A percentile compares a stretch with the other conserved stretches of the same genome.
phyloP scores from a whole-genome alignment of 2,329 filamentous ascomycete genomes.

The Zymoseptoria crescenta region DNA sequence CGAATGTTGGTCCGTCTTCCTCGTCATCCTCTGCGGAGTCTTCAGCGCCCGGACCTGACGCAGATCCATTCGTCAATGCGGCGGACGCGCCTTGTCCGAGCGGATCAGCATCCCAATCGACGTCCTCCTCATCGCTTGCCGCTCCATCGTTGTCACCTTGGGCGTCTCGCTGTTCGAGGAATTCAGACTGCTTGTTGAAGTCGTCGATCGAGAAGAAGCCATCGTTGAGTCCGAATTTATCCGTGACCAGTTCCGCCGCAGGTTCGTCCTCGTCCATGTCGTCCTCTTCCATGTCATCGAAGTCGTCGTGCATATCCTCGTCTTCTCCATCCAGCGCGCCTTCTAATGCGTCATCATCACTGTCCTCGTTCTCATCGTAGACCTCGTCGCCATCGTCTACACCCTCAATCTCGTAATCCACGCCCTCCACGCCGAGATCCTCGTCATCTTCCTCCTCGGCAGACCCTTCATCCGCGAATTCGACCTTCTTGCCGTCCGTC shows the following conservation, averaged over 20 bases:
- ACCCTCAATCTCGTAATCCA: conserved; percentile 30
- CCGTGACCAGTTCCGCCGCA: conserved; percentile 54
- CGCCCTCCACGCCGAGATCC: conserved; percentile 29
- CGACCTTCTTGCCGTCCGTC: conserved; percentile 25
- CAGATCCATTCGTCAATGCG: conserved; percentile 26
- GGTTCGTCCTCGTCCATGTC: conserved; percentile 44
- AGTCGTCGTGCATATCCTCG: conserved; percentile 19
- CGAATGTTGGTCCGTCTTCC: conserved; percentile 77
- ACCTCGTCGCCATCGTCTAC: conserved; percentile 32
- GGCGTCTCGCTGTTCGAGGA: conserved; percentile 77
- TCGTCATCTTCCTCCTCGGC: conserved; percentile 32
- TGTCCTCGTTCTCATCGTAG: conserved; percentile 28
- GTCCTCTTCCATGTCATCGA: conserved; percentile 20
- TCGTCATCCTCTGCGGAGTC: conserved; percentile 49
- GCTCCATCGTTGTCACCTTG: conserved; percentile 67
- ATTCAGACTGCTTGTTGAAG: conserved; percentile 90
- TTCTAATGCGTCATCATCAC: conserved; percentile 29
- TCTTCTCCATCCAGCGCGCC: conserved; percentile 17
- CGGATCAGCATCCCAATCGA: conserved; percentile 83
- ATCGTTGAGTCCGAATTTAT: conserved; percentile 84
- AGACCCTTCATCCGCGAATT: conserved; percentile 8
- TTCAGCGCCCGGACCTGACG: conserved; percentile 27
- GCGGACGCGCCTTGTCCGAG: conserved; percentile 36
- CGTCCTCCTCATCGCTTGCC: conserved; percentile 73
- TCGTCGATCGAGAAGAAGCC: conserved; percentile 97